These are phyloP conservation scores for Otatea glauca DNA, from an alignment of 176 grass and related monocot genomes.

Conservation along the genomic window DNA sequence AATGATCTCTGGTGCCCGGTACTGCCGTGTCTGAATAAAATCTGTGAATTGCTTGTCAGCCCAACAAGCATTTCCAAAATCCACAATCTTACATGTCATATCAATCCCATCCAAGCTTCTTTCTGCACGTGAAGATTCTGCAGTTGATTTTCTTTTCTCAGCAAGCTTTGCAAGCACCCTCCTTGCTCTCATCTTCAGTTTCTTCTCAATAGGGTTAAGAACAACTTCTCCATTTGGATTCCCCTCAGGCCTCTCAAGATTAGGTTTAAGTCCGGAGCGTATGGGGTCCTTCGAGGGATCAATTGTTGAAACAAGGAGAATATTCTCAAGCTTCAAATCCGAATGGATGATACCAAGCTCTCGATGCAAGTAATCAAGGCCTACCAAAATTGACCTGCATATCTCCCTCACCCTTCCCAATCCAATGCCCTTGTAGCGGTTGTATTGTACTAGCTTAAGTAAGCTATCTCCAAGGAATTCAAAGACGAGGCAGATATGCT, in stretches of 20 bases:
- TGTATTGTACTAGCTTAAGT: slow-evolving; percentile 87
- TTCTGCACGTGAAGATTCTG: slow-evolving; percentile 49
- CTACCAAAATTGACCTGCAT: slow-evolving; percentile 88
- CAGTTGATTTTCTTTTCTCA: slow-evolving; percentile 72
- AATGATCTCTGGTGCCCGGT: slow-evolving; percentile 86
- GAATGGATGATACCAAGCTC: slow-evolving; percentile 95
- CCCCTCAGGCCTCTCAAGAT: slow-evolving; percentile 84
- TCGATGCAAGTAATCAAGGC: slow-evolving; percentile 90
- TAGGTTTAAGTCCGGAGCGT: slow-evolving; percentile 70
- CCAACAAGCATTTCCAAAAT: slow-evolving; percentile 99
- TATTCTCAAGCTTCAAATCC: slow-evolving; percentile 91
- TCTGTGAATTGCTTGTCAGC: slow-evolving; percentile 86
- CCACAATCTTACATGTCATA: slow-evolving; percentile 93
- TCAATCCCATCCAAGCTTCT: slow-evolving; percentile 92
- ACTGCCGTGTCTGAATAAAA: slow-evolving; percentile 97
- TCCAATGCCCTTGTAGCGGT: slow-evolving; percentile 92
- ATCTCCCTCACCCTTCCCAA: slow-evolving; percentile 67
- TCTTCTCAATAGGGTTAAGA: slow-evolving; percentile 80
- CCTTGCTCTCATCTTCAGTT: slow-evolving; percentile 83
- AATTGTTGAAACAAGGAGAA: slow-evolving; percentile 88
- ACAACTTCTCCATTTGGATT: slow-evolving; percentile 64
- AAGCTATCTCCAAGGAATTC: slow-evolving; percentile 98
- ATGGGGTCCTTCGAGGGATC: slow-evolving; percentile 89
- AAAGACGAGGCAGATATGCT: slow-evolving; percentile 91
- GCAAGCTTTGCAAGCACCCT: slow-evolving; percentile 88